phyloP scores from a whole-genome alignment of 257 asterid species.

The Marsdenia floribunda region DNA sequence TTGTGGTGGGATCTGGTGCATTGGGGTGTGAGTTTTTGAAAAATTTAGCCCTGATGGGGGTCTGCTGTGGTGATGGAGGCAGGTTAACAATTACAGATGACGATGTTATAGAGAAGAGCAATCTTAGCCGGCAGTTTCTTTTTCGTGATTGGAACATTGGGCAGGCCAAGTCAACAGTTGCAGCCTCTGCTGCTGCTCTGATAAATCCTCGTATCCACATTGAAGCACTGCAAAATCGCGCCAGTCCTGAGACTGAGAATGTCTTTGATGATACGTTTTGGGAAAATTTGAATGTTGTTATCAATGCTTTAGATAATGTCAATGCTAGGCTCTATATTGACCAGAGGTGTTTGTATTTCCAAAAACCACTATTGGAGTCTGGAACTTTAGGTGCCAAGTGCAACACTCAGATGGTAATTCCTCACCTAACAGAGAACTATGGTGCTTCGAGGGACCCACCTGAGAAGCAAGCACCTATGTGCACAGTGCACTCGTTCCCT shows the following conservation, averaged over 20 bases:
- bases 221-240: constrained; percentile 93
- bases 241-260: constrained; percentile 77
- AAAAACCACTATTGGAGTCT: constrained; percentile 86
- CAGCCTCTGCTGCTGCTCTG: constrained; percentile 74
- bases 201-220: constrained; percentile 58
- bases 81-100: constrained; percentile 84
- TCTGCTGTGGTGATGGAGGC: constrained; percentile 66
- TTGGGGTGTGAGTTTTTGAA: constrained; percentile 91
- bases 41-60: constrained; percentile 90
- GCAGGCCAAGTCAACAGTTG: constrained; percentile 87
- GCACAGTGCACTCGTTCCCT: constrained; percentile 91
- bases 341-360: constrained; percentile 89
- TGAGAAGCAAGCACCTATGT: constrained; percentile 97
- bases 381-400: constrained; percentile 94
- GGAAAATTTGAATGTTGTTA: constrained; percentile 71
- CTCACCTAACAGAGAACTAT: constrained; percentile 83
- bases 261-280: constrained; percentile 77
- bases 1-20: constrained; percentile 94
- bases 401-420: constrained; percentile 89
- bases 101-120: constrained; percentile 94
- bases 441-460: constrained; percentile 97
- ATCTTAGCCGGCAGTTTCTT: constrained; percentile 88
- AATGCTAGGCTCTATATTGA: constrained; percentile 91
- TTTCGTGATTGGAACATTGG: constrained; percentile 96
- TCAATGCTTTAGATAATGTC: constrained; percentile 93